Percentiles rank a stretch among this genome's conserved stretches.
phyloP scores from a whole-genome alignment of 352 stramenopile species.

The Pythium vanterpoolii region DNA sequence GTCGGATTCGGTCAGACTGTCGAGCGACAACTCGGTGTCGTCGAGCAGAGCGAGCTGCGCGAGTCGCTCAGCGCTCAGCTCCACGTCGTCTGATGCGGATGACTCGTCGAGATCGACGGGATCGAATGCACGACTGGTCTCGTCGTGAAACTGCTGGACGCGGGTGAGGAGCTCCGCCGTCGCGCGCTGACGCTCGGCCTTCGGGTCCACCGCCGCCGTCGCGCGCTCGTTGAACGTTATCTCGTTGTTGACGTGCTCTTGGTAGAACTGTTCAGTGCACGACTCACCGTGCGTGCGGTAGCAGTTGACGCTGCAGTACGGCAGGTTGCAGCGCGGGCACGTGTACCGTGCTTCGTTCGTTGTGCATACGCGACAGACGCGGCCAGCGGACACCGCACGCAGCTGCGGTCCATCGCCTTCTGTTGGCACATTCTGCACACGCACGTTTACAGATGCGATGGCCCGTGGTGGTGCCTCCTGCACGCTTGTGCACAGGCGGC shows the following conservation, averaged over 20 bases:
- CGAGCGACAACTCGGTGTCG: conserved; percentile 48
- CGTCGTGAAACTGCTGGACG: conserved; percentile 57
- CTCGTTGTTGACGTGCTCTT: conserved; percentile 56
- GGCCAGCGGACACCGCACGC: conserved; percentile 16
- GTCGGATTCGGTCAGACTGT: conserved; percentile 55
- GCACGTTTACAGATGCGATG: neutral
- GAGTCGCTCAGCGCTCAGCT: conserved; percentile 38
- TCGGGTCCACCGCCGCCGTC: conserved; percentile 24
- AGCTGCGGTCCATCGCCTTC: neutral
- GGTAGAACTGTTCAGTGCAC: conserved; percentile 82
- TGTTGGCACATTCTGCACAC: neutral
- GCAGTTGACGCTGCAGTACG: conserved; percentile 79
- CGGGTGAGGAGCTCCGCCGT: conserved; percentile 49
- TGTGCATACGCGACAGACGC: conserved; percentile 70
- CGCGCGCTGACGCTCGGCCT: conserved; percentile 26
- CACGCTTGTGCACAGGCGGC: conserved; percentile 43
- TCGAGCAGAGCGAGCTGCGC: conserved; percentile 49
- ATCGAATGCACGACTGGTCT: conserved; percentile 27
- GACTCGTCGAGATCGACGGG: neutral
- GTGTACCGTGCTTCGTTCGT: conserved; percentile 64
- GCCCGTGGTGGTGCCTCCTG: conserved; percentile 21
- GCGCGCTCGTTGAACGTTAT: conserved; percentile 37
- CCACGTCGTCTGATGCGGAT: conserved; percentile 5
- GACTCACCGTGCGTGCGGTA: conserved; percentile 63
- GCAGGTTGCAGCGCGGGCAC: conserved; percentile 75